Evolutionary conservation across 345 rosid genomes (phyloP), one percentile per base, ranked within the genome.

Genomic region (Aquilaria malaccensis): DNA sequence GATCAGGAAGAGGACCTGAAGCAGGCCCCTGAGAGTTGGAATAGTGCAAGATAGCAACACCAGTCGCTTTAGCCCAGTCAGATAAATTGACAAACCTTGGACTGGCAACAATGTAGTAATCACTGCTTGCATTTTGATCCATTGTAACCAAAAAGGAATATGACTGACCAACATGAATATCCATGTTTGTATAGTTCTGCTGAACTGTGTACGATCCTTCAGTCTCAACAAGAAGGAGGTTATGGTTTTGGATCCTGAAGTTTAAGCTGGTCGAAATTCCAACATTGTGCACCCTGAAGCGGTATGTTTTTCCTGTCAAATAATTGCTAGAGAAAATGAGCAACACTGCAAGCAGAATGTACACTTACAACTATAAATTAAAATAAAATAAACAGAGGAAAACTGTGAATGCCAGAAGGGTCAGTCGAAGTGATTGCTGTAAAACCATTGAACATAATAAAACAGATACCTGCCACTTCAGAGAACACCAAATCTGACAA

Each of bases 141-240:
- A 81, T 85, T 15, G 96, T 82, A 56, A 92, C 95, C 75, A 92
- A 76, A 79, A 89, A 92, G 14, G 95, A 92, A 73, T 78, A 89
- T 0, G 98, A 92, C 67, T 92, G 98, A 65, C 98, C 96, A 67
- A 89, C 96, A 49, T 92, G 98, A 72, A 89, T 80, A 71, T 92
- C 98, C 93, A 92, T 85, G 65, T 87, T 81, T 5, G 76, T 71
- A 50, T 89, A 89, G 58, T 81, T 86, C 62, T 86, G 93, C 76
- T 92, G 95, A 72, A 82, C 79, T 1, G 89, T 89, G 72, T 92
- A 92, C 45, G 98, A 89, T 56, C 98, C 96, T 80, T 92, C 98
- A 7, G 96, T 85, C 85, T 92, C 95, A 48, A 87, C 95, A 22
- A 92, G 96, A 70, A 86, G 83, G 48, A 92, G 76, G 72, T 85